A percentile compares a stretch with the other conserved stretches of the same genome.
Conservation (phyloP, 106 monocot species). For the Dendrobium huoshanense region DNA sequence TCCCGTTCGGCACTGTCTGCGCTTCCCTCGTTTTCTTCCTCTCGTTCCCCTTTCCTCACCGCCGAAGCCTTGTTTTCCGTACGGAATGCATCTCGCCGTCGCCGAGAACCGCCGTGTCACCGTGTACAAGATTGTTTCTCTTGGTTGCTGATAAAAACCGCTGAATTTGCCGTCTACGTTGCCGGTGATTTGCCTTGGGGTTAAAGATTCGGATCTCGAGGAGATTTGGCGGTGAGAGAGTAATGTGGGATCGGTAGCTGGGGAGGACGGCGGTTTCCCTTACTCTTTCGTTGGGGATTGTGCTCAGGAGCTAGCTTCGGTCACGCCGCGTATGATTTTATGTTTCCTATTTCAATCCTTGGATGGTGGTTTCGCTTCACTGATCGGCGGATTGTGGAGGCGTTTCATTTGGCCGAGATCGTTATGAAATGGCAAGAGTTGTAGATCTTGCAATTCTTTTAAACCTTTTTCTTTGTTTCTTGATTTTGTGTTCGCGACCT, state of each 20-base stretch:
- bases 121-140: neutral
- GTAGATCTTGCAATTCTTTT: neutral
- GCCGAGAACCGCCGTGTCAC: neutral
- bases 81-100: neutral
- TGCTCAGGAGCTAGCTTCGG: neutral
- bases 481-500: neutral
- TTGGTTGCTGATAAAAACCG: neutral
- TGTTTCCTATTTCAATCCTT: neutral
- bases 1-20: neutral
- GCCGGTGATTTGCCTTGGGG: neutral
- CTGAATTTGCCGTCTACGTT: neutral
- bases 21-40: conserved; percentile 4
- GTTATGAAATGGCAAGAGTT: neutral
- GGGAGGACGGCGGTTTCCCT: neutral
- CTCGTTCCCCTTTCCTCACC: neutral
- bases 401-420: neutral
- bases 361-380: neutral
- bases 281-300: neutral
- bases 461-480: neutral
- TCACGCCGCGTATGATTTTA: neutral
- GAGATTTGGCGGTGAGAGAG: neutral
- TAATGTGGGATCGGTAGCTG: conserved; percentile 7
- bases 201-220: conserved; percentile 3
- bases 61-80: neutral
- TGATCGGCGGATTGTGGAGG: neutral